phyloP scores from a whole-genome alignment of 805 yeast genomes.

The Kodamaea jinghongensis region DNA sequence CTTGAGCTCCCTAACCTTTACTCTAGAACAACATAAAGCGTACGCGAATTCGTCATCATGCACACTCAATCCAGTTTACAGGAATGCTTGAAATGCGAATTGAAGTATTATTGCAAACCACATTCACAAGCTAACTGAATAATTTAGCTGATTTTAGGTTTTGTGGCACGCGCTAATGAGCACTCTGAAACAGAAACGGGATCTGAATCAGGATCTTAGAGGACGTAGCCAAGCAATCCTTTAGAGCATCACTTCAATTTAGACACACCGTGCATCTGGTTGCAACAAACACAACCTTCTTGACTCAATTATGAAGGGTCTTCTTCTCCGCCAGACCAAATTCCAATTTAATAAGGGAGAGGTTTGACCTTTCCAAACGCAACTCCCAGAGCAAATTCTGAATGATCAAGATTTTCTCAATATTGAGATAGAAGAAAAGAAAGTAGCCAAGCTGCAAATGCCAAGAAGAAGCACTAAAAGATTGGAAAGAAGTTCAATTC shows the following conservation, averaged over 20 bases:
- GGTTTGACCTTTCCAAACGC: slow-evolving; percentile 78
- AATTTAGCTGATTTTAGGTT: slow-evolving; percentile 75
- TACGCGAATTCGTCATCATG: slow-evolving; percentile 67
- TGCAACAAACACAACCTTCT: slow-evolving; percentile 61
- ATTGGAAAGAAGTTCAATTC: slow-evolving; percentile 66
- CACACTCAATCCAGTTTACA: slow-evolving; percentile 67
- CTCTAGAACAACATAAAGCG: slow-evolving; percentile 57
- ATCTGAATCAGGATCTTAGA: slow-evolving; percentile 45
- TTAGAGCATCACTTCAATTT: slow-evolving; percentile 71
- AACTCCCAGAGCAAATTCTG: slow-evolving; percentile 81
- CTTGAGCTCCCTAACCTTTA: too few species aligned
- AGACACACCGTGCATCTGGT: slow-evolving; percentile 78
- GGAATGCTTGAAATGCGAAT: slow-evolving; percentile 50
- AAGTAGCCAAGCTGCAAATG: slow-evolving; percentile 52
- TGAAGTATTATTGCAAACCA: slow-evolving; percentile 63
- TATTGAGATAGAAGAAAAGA: slow-evolving; percentile 57
- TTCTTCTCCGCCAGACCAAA: slow-evolving; percentile 75
- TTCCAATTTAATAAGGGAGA: slow-evolving; percentile 70
- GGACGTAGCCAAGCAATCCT: slow-evolving; percentile 74
- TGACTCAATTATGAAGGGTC: slow-evolving; percentile 55
- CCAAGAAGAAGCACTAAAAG: slow-evolving; percentile 61
- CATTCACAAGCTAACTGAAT: slow-evolving; percentile 69
- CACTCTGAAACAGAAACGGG: slow-evolving; percentile 16
- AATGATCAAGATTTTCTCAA: slow-evolving; percentile 64
- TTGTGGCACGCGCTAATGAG: slow-evolving; percentile 80